Evolutionary conservation across 148 eudicot genomes (phyloP), one percentile per base, ranked within the genome.

Genomic region (Chenopodium formosanum): DNA sequence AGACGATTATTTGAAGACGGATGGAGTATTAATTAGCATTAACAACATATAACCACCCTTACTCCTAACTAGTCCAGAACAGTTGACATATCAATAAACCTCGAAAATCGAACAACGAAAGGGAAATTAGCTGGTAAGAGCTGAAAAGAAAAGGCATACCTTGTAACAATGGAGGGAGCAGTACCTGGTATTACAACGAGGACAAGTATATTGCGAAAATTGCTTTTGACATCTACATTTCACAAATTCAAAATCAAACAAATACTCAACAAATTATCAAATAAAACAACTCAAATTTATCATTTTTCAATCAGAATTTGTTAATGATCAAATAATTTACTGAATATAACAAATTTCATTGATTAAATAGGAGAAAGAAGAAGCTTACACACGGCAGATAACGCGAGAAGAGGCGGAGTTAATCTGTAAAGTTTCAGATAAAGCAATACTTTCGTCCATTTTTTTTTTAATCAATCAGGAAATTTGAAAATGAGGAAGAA

Each of bases 101-200:
- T 52, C 2, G 3, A 52, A 52, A 52, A 52, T 2, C 56, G 16
- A 14, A 56, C 62, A 17, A 50, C 16, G 53, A 50, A 50, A 56
- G 62, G 0, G 70, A 10, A 25, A 27, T 10, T 12, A 66, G 16
- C 10, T 66, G 13, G 14, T 22, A 25, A 25, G 70, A 66, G 34
- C 34, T 66, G 0, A 32, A 48, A 73, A 34, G 63, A 62, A n/a
- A 47, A 46, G 3, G 53, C 85, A 56, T 81, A 94, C 99, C 94
- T 96, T 96, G 91, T 96, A 96, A 83, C 99, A 96, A 56, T 82
- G 95, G 78, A 96, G 95, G 32, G 98, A 96, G 90, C 97, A 96
- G 84, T 96, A 96, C 56, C 93, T 88, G 73, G 86, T 89, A 76
- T 92, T 94, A 90, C 99, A 96, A 16, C 98, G 92, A 14, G 98